Evolutionary conservation across 805 yeast species (phyloP), one percentile per base, ranked within the genome.

Genomic region (Scheffersomyces stipitis): DNA sequence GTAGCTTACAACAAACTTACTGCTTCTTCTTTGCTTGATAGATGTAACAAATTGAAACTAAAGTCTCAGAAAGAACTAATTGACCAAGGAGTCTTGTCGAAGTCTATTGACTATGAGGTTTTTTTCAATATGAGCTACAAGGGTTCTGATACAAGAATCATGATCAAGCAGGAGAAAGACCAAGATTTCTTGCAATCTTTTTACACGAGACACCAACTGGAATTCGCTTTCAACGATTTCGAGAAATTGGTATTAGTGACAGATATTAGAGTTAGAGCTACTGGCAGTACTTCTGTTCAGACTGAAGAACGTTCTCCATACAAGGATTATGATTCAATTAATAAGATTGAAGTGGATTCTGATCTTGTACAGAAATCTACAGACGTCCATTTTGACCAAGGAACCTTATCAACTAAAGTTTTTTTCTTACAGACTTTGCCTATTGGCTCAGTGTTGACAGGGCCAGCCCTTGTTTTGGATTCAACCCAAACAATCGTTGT

Each of bases 381-480:
- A 13, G 15, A 9, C 4, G 20, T 35, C 7, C 17, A 6, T 15
- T 35, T 35, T 20, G 33, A 35, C 14, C 14, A 18, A 22, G 32
- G 38, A 9, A 34, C 34, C 27, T 4, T 20, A 10, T 7, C 9
- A 7, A 20, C 24, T 7, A 10, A 33, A n/a, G 34, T 51, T 14
- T 85, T 66, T 52, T 54, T 72, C 30, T 60, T 86, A 27, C 78
- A 73, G n/a, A 69, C 75, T 13, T 58, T 86, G 28, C 47, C 56
- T 1, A 45, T 70, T 23, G 93, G 93, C 7, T 63, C 74, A 8
- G 51, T 60, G 16, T 55, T 86, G 5, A 30, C 42, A 4, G 95
- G 95, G 1, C 95, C 95, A 7, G 86, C 87, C 0, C 76, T 86
- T 48, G 68, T 86, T 44, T 81, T 86, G 2, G 95, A 86, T 61